Evolutionary conservation across 371 early-diverging fungal genomes (phyloP).

Genomic region (Neoconidiobolus thromboides): DNA sequence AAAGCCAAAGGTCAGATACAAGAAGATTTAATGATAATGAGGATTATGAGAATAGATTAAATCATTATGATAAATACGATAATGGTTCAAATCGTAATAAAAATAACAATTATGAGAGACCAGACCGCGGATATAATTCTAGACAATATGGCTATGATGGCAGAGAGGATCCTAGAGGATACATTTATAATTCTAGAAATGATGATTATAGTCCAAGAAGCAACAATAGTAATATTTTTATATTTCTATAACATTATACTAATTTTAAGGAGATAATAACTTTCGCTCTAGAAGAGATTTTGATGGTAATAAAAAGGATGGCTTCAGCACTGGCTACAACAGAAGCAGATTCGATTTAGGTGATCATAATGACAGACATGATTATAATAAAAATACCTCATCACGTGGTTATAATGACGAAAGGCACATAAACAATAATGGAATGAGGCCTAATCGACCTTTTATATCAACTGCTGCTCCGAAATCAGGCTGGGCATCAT

Average conservation of each 20-base stretch:
- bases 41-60: background rate
- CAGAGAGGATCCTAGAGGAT: background rate
- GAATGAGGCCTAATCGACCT: background rate
- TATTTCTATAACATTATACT: too few relatives aligned
- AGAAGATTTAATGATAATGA: background rate
- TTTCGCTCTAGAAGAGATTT: too few relatives aligned
- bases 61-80: background rate
- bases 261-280: too few relatives aligned
- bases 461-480: background rate
- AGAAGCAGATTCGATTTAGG: too few relatives aligned
- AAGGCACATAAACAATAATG: background rate
- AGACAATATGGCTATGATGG: background rate
- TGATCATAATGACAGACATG: background rate
- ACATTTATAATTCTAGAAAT: background rate
- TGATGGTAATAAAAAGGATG: too few relatives aligned
- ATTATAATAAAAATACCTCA: background rate
- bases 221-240: too few relatives aligned
- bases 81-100: background rate
- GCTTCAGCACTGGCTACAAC: too few relatives aligned
- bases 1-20: too few relatives aligned
- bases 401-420: background rate
- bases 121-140: background rate
- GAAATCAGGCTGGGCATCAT: slow-evolving; percentile 22
- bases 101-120: background rate
- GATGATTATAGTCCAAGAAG: too few relatives aligned